A percentile compares a stretch with the other conserved stretches of the same genome.
Conservation (phyloP, 2,329 filamentous ascomycete genomes). For the Colletotrichum sidae region DNA sequence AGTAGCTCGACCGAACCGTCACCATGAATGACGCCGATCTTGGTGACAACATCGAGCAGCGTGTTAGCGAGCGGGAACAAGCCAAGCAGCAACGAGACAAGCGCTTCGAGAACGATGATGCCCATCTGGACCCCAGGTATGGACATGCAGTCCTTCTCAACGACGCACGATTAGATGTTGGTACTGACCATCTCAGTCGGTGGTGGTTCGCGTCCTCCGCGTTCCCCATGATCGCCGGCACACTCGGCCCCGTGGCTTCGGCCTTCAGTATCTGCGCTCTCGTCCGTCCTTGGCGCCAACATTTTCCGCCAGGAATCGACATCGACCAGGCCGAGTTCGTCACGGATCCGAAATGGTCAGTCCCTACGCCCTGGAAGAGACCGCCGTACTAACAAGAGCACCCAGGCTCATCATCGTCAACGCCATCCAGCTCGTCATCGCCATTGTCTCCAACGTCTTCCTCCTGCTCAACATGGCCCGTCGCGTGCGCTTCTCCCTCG, state of each 20-base stretch:
- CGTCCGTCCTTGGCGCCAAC: conserved; percentile 82
- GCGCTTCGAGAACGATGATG: conserved; percentile 51
- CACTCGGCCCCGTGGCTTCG: conserved; percentile 87
- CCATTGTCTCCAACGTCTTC: conserved; percentile 82
- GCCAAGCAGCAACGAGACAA: conserved; percentile 40
- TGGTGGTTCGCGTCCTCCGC: conserved; percentile 75
- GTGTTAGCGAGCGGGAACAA: conserved; percentile 44
- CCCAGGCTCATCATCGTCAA: conserved; percentile 79
- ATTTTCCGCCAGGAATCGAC: conserved; percentile 58
- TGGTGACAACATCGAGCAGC: conserved; percentile 50
- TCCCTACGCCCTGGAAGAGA: background rate
- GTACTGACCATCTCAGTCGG: conserved; percentile 51
- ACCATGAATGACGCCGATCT: conserved; percentile 57
- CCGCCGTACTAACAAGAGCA: background rate
- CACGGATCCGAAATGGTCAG: conserved; percentile 76
- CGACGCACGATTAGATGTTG: background rate
- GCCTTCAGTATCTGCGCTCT: conserved; percentile 89
- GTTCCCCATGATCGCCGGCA: conserved; percentile 84
- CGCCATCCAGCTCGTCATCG: conserved; percentile 79
- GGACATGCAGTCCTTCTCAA: conserved; percentile 17
- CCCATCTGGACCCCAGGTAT: conserved; percentile 59
- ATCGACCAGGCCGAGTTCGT: conserved; percentile 65
- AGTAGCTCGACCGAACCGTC: conserved; percentile 4
- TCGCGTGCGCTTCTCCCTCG: conserved; percentile 81
- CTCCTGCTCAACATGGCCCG: conserved; percentile 89